Evolutionary conservation across 305 asterid genomes (phyloP).

Genomic region (Solanum hybrid): DNA sequence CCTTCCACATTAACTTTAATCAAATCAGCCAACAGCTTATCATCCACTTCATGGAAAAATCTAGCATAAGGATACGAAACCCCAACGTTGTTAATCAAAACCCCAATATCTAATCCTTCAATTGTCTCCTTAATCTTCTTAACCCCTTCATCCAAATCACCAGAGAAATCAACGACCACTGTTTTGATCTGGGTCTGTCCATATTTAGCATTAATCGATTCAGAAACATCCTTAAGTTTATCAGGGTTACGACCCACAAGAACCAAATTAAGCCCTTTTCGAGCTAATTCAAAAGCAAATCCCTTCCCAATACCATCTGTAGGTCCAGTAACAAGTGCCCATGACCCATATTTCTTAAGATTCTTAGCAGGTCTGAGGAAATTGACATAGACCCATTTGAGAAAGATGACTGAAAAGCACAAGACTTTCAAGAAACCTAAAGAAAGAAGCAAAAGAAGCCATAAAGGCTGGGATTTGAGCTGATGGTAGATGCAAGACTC

Average conservation of each 20-base stretch:
- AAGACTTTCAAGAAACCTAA: slow-evolving; percentile 41
- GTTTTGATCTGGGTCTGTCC: slow-evolving; percentile 59
- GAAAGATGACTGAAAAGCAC: slow-evolving; percentile 25
- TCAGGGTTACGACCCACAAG: slow-evolving; percentile 80
- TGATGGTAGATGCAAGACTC: slow-evolving; percentile 44
- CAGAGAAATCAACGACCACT: slow-evolving; percentile 82
- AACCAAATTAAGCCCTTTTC: slow-evolving; percentile 57
- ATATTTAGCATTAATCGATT: slow-evolving; percentile 41
- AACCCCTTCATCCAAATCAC: slow-evolving; percentile 70
- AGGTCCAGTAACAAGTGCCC: slow-evolving; percentile 89
- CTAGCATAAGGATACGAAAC: slow-evolving; percentile 82
- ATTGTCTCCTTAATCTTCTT: slow-evolving; percentile 51
- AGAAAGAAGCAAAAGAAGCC: slow-evolving; percentile 48
- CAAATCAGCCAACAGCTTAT: slow-evolving; percentile 51
- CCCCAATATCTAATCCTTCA: slow-evolving; percentile 69
- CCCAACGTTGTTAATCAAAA: slow-evolving; percentile 77
- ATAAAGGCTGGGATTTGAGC: slow-evolving; percentile 63
- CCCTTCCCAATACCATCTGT: slow-evolving; percentile 95
- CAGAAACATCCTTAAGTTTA: slow-evolving; percentile 62
- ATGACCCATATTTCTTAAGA: slow-evolving; percentile 88
- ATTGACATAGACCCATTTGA: slow-evolving; percentile 58
- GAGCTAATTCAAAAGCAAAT: slow-evolving; percentile 73
- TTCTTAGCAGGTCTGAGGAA: slow-evolving; percentile 76
- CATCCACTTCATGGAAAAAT: slow-evolving; percentile 85
- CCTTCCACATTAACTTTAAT: slow-evolving; percentile 83